phyloP scores from a whole-genome alignment of 192 early-diverging fungal species.

The Podochytrium sp. region DNA sequence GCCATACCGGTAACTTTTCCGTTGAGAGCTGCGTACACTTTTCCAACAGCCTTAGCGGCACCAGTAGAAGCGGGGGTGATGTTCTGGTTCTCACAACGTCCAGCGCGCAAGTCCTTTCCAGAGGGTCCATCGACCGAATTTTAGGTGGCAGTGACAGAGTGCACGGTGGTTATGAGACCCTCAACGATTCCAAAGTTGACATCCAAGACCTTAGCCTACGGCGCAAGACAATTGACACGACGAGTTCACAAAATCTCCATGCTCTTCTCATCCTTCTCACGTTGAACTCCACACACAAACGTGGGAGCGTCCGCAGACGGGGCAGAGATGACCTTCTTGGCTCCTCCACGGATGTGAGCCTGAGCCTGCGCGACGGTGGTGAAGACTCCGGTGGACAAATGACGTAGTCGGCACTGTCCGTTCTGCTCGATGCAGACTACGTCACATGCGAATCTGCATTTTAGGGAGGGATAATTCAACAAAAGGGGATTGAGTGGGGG shows the following conservation, averaged over 20 bases:
- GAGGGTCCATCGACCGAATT: conserved; percentile 99
- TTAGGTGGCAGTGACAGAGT: conserved; percentile 98
- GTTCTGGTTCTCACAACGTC: conserved; percentile 95
- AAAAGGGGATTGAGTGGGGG: no score
- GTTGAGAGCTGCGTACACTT: conserved; percentile 91
- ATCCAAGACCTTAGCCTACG: conserved; percentile 94
- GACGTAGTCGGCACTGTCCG: conserved; percentile 82
- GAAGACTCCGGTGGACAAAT: conserved; percentile 99
- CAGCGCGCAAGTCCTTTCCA: conserved; percentile 95
- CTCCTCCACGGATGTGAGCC: conserved; percentile 87
- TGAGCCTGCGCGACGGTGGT: conserved; percentile 87
- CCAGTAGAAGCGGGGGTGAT: conserved; percentile 98
- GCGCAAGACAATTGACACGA: conserved; percentile 99
- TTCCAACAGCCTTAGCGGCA: conserved; percentile 98
- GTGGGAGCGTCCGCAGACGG: conserved; percentile 96
- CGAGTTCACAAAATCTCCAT: conserved; percentile 95
- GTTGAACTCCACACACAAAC: conserved; percentile 95
- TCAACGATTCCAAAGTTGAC: conserved; percentile 95
- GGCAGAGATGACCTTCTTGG: conserved; percentile 98
- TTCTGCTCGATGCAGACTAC: no score
- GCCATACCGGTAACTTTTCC: conserved; percentile 99
- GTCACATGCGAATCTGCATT: no score
- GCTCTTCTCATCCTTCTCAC: conserved; percentile 81
- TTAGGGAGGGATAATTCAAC: no score
- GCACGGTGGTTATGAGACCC: conserved; percentile 98